Conservation (phyloP, 345 rosid genomes). For the Angophora floribunda region DNA sequence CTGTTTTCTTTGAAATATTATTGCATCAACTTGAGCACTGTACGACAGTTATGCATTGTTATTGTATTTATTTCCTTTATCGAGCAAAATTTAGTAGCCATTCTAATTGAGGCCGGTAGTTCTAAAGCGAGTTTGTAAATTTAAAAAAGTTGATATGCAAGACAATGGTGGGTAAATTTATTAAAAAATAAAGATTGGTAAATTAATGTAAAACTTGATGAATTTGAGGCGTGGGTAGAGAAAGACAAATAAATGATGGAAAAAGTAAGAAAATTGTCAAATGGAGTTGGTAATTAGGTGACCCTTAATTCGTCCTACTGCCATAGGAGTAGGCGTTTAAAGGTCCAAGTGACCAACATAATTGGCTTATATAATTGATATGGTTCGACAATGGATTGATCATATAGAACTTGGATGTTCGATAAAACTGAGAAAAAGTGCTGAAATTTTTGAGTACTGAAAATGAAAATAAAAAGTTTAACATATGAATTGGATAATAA, state of each 20-base stretch:
- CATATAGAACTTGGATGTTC: neutral
- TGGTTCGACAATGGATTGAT: neutral
- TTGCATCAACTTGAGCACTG: neutral
- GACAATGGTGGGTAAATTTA: neutral
- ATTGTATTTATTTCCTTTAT: no score
- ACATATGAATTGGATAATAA: neutral
- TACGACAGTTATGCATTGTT: neutral
- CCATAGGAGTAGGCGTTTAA: neutral
- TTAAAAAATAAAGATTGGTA: neutral
- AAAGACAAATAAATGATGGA: no score
- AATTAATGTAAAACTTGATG: neutral
- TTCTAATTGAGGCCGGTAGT: neutral
- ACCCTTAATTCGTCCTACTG: neutral
- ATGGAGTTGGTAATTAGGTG: neutral
- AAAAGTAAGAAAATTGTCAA: neutral
- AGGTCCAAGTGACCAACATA: neutral
- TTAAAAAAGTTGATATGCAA: neutral
- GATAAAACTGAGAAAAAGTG: neutral
- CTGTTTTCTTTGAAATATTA: neutral
- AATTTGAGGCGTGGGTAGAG: neutral
- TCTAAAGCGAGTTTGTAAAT: neutral
- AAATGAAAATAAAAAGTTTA: neutral
- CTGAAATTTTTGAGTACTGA: neutral
- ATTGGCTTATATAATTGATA: neutral
- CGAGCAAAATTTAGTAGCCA: no score